Evolutionary conservation across 805 yeast species (phyloP).

Genomic region (Pichia rugopelliculosa): DNA sequence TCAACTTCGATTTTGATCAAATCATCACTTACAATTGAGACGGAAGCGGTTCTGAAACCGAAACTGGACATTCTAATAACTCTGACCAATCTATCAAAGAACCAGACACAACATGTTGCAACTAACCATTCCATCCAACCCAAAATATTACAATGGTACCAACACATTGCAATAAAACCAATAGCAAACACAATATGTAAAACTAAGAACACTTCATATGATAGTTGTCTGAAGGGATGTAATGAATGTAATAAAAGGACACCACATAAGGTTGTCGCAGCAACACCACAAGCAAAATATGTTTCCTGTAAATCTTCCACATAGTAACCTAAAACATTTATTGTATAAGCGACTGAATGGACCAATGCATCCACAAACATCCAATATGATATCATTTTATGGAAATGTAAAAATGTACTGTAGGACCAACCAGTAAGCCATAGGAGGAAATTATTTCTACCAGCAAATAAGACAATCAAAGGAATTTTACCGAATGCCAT

Average conservation of each 20-base stretch:
- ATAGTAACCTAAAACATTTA: constrained; percentile 10
- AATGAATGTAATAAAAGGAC: constrained; percentile 42
- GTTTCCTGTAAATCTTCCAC: constrained; percentile 1
- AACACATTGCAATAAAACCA: constrained; percentile 45
- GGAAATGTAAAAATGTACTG: constrained; percentile 41
- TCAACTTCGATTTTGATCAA: constrained; percentile 7
- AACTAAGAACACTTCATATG: constrained; percentile 53
- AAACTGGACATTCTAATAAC: constrained; percentile 22
- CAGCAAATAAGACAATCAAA: constrained; percentile 33
- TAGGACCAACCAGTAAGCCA: constrained; percentile 35
- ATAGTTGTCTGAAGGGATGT: constrained; percentile 40
- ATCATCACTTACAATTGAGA: constrained; percentile 7
- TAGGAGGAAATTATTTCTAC: constrained; percentile 34
- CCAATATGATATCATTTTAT: constrained; percentile 58
- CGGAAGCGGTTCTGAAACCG: constrained; percentile 18
- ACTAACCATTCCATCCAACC: constrained; percentile 31
- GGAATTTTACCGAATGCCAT: constrained; percentile 31
- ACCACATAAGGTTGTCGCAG: constrained; percentile 36
- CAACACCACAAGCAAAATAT: constrained; percentile 28
- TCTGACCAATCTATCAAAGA: constrained; percentile 44
- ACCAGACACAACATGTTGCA: constrained; percentile 41
- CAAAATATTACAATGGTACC: constrained; percentile 43
- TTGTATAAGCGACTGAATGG: constrained; percentile 33
- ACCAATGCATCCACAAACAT: constrained; percentile 32
- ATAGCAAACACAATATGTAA: constrained; percentile 51